Evolutionary conservation across 257 asterid species (phyloP), one percentile per base, ranked within the genome.

Genomic region (Nicotiana sylvestris): DNA sequence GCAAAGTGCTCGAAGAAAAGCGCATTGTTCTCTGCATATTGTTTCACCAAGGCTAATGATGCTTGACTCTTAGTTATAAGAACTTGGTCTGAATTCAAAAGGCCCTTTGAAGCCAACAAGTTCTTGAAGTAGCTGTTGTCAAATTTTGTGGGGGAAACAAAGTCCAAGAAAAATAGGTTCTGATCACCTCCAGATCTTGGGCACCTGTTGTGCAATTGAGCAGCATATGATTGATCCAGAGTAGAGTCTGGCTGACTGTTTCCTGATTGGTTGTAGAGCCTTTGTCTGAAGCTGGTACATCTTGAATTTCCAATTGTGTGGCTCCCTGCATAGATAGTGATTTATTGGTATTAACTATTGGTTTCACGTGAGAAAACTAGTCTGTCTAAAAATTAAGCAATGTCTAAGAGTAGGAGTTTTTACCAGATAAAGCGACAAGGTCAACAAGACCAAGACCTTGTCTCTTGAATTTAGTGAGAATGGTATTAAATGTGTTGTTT

Each of bases 161-260:
- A 84, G 89, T 93, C 98, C 88, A 95, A 76, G 88, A 84, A 51
- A 37, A 91, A 95, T 30, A 95, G 89, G 76, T 89, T 95, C 84
- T 95, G 97, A 39, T 95, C 98, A 6, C 97, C 98, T 2, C 98
- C 98, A 0, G 98, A 95, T 80, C 35, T 86, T 3, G 98, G 98
- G 79, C 98, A 93, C 39, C 85, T 61, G 18, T 83, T 81, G 4
- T 97, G 96, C 83, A 93, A 83, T 86, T 90, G 89, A 37, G 89
- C 84, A 2, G 98, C 95, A 25, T 89, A 93, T 17, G 86, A 79
- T 27, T 86, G 89, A 12, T 95, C 95, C 53, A 95, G 83, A 15
- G 91, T 89, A 62, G 7, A 83, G 76, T 93, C 98, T 0, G 98
- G 91, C 64, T 43, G 69, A 15, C 91, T 83, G 57, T 90, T 93